Conservation (phyloP, 129 eudicot species). For the Centrapalus pauciflorus region DNA sequence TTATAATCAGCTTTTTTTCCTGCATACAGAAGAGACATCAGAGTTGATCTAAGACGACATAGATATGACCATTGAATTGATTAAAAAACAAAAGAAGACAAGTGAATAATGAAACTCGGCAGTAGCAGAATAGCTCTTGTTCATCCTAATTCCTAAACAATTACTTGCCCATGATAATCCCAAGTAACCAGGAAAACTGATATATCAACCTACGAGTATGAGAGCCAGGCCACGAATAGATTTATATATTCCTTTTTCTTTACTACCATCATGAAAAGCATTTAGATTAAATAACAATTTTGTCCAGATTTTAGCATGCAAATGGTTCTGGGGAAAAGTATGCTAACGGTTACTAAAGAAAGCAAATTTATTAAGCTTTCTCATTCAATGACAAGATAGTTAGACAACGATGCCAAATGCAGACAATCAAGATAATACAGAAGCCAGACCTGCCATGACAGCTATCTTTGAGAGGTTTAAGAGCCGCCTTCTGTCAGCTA, state of each 20-base stretch:
- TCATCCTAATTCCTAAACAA: neutral
- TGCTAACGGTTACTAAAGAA: neutral
- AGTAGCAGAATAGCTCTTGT: neutral
- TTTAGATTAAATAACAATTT: neutral
- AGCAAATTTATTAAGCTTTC: neutral
- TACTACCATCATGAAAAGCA: neutral
- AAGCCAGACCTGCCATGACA: slow-evolving; percentile 71
- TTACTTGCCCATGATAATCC: neutral
- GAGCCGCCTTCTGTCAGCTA: slow-evolving; percentile 67
- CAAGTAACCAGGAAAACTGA: neutral
- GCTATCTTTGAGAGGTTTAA: slow-evolving; percentile 91
- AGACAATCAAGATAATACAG: neutral
- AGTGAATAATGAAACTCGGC: neutral
- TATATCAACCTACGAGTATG: neutral
- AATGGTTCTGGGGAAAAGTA: neutral
- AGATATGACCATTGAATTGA: neutral
- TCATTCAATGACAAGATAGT: neutral
- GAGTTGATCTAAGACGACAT: neutral
- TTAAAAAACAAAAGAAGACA: neutral
- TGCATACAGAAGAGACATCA: slow-evolving; percentile 25
- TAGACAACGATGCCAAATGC: slow-evolving; percentile 10
- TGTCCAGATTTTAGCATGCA: neutral
- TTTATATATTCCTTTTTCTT: neutral
- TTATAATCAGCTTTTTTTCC: slow-evolving; percentile 49
- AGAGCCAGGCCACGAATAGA: neutral